Conservation (phyloP, 2,329 filamentous ascomycete species). For the Fusarium sp. region DNA sequence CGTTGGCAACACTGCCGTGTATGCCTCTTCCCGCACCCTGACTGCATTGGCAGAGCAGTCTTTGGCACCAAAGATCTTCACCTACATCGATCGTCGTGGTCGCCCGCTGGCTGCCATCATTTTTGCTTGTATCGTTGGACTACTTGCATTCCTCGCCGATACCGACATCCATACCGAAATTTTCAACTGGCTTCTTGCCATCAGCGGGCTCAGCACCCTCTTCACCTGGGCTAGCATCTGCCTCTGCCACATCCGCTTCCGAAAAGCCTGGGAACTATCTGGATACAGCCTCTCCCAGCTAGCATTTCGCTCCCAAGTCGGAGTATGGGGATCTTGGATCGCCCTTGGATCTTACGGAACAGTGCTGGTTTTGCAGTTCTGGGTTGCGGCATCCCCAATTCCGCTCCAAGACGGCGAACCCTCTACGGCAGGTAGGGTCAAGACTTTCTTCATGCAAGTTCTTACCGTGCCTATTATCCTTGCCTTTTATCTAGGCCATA, state of each 20-base stretch:
- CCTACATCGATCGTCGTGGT: constrained; percentile 83
- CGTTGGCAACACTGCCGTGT: constrained; percentile 90
- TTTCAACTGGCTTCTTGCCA: constrained; percentile 83
- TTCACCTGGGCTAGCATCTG: constrained; percentile 89
- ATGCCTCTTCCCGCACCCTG: constrained; percentile 77
- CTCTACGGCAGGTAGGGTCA: constrained; percentile 52
- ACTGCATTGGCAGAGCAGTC: constrained; percentile 64
- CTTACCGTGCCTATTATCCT: constrained; percentile 75
- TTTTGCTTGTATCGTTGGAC: constrained; percentile 72
- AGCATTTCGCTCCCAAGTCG: constrained; percentile 82
- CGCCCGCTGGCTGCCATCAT: constrained; percentile 80
- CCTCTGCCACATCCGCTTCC: constrained; percentile 89
- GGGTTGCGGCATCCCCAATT: constrained; percentile 83
- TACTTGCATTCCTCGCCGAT: constrained; percentile 81
- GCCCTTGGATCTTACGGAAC: constrained; percentile 81
- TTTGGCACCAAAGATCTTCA: constrained; percentile 80
- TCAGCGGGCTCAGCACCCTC: constrained; percentile 76
- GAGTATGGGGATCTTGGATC: constrained; percentile 82
- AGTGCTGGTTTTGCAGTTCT: constrained; percentile 87
- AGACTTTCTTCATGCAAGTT: constrained; percentile 78
- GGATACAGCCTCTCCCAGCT: constrained; percentile 78
- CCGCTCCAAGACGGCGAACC: not conserved
- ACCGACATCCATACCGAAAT: constrained; percentile 68
- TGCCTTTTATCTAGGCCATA: constrained; percentile 77
- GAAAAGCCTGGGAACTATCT: constrained; percentile 74